Percentiles rank a stretch among this genome's conserved stretches.
Conservation (phyloP, 768 basidiomycete genomes). For the Kwoniella mangroviensis region DNA sequence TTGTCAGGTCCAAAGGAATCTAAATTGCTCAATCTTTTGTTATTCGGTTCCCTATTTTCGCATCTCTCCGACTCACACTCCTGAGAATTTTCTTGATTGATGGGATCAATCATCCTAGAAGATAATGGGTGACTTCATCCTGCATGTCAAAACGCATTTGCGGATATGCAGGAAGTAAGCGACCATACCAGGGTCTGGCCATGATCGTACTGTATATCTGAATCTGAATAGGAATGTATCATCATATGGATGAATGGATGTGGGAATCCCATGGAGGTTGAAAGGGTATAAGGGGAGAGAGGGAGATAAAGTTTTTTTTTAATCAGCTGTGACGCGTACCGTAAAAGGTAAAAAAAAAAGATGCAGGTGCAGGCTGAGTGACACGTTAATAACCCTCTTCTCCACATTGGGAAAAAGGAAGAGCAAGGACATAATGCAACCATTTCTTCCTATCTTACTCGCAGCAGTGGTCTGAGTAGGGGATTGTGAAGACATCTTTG, state of each 20-base stretch:
- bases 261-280: no score
- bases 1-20: neutral
- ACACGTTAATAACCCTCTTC: neutral
- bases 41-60: neutral
- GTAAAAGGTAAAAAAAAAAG: neutral
- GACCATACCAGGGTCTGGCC: no score
- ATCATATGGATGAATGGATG: no score
- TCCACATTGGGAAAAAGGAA: conserved; percentile 1
- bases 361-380: neutral
- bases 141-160: no score
- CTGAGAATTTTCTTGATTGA: neutral
- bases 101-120: neutral
- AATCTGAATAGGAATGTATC: no score
- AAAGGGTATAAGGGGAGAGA: neutral
- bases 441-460: neutral
- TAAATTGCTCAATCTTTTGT: neutral
- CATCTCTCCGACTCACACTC: neutral
- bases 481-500: no score
- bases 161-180: no score
- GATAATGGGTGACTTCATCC: no score
- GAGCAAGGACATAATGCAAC: neutral
- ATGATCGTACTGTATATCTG: no score
- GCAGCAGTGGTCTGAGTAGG: no score
- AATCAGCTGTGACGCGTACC: neutral
- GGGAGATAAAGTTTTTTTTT: neutral